Conservation (phyloP, 2,329 filamentous ascomycete genomes). For the Colletotrichum orchidophilum region DNA sequence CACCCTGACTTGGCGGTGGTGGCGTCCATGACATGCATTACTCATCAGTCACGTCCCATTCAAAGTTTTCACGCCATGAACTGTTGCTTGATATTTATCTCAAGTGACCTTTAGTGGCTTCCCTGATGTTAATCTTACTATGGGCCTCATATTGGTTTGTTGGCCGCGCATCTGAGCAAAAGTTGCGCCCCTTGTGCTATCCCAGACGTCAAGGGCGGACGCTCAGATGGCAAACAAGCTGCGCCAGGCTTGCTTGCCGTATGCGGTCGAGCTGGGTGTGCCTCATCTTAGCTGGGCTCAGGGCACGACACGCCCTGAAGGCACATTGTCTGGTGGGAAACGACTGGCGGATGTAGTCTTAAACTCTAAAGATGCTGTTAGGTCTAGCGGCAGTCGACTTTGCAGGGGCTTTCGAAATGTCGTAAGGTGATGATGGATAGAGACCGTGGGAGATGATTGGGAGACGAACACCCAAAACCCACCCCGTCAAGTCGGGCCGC, state of each 20-base stretch:
- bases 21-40: background rate
- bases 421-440: background rate
- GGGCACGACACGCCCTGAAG: background rate
- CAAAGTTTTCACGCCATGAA: background rate
- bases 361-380: conserved; percentile 15
- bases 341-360: conserved; percentile 10
- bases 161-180: background rate
- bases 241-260: background rate
- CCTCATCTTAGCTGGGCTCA: background rate
- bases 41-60: background rate
- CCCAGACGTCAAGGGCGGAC: background rate
- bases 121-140: background rate
- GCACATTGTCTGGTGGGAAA: conserved; percentile 4
- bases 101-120: background rate
- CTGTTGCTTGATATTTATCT: background rate
- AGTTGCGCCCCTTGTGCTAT: background rate
- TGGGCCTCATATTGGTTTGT: background rate
- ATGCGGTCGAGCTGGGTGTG: background rate
- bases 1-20: background rate
- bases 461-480: background rate
- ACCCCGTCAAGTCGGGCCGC: background rate
- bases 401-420: background rate
- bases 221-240: background rate
- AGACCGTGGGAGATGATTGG: background rate
- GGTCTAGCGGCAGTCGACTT: background rate